Evolutionary conservation across 2,329 filamentous ascomycete species (phyloP), one percentile per base, ranked within the genome.

Genomic region (Lanzia echinophila): DNA sequence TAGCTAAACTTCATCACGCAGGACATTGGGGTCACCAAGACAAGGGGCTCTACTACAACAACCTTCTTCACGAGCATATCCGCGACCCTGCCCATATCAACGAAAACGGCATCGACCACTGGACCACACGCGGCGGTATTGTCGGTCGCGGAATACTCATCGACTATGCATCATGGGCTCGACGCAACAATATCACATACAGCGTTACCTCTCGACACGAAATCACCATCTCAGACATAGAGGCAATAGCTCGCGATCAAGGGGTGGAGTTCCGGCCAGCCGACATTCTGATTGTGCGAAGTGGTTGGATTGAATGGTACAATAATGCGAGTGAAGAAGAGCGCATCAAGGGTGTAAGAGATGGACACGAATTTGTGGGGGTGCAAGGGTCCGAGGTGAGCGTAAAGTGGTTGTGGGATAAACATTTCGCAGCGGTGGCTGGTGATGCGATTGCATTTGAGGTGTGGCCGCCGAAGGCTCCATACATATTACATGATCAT

Each of bases 231-330:
- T 58, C 61, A 1, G 71, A 75, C 15, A 63, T 79, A 1, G 66
- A 72, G 50, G 68, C 69, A 4, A 73, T 75, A 42, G 72, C 75
- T 0, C 63, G 65, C 19, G 68, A 70, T 5, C 75, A 79, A 58
- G 72, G 70, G 6, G 75, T 74, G 0, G 65, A 72, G 55, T 65
- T 77, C 33, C 63, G 67, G 19, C 75, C 75, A 47, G 75, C 74
- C 4, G 76, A 79, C 58, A 75, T 79, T 32, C 63, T 79, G 11
- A 67, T 79, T 53, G 68, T 78, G 17, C 71, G 77, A 5, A 72
- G 63, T 61, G 75, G 76, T 4, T 79, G 73, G 62, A 71, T 73
- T 59, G 64, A 65, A 33, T 60, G 52, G 55, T 61, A 60, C 31
- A 64, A 72, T 1, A 69, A 70, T 48, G 55, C 53, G 0, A 43